A percentile compares a stretch with the other conserved stretches of the same genome.
phyloP scores from a whole-genome alignment of 768 basidiomycete genomes.

The Gelatoporia subvermispora region DNA sequence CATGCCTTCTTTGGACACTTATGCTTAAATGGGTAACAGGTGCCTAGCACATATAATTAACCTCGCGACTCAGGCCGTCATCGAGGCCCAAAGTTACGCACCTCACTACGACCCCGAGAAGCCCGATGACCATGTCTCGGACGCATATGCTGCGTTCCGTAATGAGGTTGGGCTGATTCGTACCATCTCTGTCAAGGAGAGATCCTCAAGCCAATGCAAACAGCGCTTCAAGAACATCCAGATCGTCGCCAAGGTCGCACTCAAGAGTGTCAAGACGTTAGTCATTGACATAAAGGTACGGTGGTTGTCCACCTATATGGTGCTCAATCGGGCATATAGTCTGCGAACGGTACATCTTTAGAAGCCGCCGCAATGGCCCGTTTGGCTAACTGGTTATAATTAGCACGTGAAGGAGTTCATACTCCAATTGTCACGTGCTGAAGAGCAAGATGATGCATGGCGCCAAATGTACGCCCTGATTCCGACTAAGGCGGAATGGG shows the following conservation, averaged over 20 bases:
- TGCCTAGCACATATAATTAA: too few relatives aligned
- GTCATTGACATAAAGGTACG: constrained; percentile 25
- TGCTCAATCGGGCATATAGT: constrained; percentile 24
- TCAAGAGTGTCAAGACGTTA: constrained; percentile 7
- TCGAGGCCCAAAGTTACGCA: constrained; percentile 24
- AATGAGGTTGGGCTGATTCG: constrained; percentile 26
- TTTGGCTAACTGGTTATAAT: not conserved
- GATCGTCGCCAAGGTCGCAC: not conserved
- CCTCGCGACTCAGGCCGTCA: too few relatives aligned
- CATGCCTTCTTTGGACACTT: too few relatives aligned
- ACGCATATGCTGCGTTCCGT: not conserved
- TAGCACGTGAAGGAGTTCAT: constrained; percentile 21
- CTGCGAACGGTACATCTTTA: constrained; percentile 5
- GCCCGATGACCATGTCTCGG: constrained; percentile 10
- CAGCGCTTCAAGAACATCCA: constrained; percentile 18
- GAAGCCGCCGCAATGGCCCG: too few relatives aligned
- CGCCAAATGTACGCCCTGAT: constrained; percentile 13
- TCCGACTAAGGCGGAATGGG: too few relatives aligned
- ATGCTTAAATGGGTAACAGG: too few relatives aligned
- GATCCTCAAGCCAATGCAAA: constrained; percentile 25
- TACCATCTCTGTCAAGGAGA: constrained; percentile 22
- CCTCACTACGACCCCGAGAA: constrained; percentile 19
- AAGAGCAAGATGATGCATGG: constrained; percentile 13
- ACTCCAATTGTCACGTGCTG: constrained; percentile 16
- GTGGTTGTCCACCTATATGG: constrained; percentile 30